Conservation (phyloP, 257 asterid genomes). For the Ballota nigra region DNA sequence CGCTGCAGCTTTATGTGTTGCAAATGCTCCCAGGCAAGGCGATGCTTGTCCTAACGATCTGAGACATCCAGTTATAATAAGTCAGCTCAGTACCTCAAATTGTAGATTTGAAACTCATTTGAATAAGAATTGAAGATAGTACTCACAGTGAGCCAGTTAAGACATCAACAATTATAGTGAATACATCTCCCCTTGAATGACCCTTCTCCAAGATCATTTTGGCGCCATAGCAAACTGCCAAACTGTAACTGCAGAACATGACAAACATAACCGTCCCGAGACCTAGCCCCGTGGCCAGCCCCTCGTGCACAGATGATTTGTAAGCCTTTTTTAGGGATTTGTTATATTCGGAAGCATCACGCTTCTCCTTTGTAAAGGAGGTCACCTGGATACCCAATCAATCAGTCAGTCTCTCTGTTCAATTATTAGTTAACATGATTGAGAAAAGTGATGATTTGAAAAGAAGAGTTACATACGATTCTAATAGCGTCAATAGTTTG, state of each 20-base stretch:
- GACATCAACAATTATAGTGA: slow-evolving; percentile 62
- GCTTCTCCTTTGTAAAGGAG: slow-evolving; percentile 74
- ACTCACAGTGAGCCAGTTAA: slow-evolving; percentile 80
- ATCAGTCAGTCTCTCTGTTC: no score
- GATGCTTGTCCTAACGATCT: slow-evolving; percentile 86
- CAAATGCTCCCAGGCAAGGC: slow-evolving; percentile 76
- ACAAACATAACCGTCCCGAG: slow-evolving; percentile 64
- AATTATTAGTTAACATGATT: no score
- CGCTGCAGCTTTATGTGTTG: slow-evolving; percentile 81
- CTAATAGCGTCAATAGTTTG: slow-evolving; percentile 85
- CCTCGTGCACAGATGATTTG: slow-evolving; percentile 62
- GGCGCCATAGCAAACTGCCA: slow-evolving; percentile 80
- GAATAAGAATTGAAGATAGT: not conserved
- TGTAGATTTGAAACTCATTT: no score
- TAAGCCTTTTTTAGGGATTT: slow-evolving; percentile 62
- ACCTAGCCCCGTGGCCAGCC: slow-evolving; percentile 70
- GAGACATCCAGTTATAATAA: not conserved
- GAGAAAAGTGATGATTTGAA: no score
- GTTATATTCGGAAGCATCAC: slow-evolving; percentile 50
- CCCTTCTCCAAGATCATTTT: slow-evolving; percentile 55
- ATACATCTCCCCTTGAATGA: slow-evolving; percentile 55
- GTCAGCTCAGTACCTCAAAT: not conserved
- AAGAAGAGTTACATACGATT: slow-evolving; percentile 40
- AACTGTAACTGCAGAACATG: slow-evolving; percentile 68
- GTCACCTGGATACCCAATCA: slow-evolving; percentile 62